Conservation (phyloP, 768 basidiomycete species). For the Boletus rubescentipes region DNA sequence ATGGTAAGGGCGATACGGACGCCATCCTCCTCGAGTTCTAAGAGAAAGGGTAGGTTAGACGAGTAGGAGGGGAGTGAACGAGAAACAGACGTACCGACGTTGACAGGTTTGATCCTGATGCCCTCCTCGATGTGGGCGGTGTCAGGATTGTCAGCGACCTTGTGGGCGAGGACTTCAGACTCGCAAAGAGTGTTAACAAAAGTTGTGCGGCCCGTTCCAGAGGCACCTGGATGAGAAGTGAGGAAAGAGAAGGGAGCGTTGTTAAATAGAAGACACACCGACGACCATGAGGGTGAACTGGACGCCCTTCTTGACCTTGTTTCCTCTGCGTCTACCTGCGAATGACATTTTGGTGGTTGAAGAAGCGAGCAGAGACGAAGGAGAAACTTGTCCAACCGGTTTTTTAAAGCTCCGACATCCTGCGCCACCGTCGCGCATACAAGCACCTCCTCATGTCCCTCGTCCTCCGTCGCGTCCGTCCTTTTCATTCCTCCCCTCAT, state of each 20-base stretch:
- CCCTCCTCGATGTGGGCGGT: conserved; percentile 93
- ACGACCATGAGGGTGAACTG: conserved; percentile 98
- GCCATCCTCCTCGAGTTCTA: conserved; percentile 98
- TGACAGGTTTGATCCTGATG: conserved; percentile 91
- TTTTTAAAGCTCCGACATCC: conserved; percentile 35
- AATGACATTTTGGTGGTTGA: conserved; percentile 65
- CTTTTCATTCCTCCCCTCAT: conserved; percentile 10
- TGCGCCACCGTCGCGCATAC: conserved; percentile 35
- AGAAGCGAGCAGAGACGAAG: conserved; percentile 32
- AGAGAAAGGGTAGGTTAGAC: background rate
- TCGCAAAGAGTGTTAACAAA: conserved; percentile 99
- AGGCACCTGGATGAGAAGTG: conserved; percentile 67
- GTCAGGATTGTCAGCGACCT: conserved; percentile 79
- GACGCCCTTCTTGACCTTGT: conserved; percentile 98
- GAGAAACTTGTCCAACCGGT: conserved; percentile 31
- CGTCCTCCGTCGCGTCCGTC: conserved; percentile 14
- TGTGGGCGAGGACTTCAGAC: conserved; percentile 87
- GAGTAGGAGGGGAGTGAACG: background rate
- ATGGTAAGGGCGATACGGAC: conserved; percentile 97
- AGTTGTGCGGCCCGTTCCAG: conserved; percentile 95
- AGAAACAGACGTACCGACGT: conserved; percentile 61
- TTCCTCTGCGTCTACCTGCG: conserved; percentile 81
- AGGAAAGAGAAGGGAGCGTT: background rate
- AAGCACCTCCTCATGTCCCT: conserved; percentile 11
- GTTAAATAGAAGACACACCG: conserved; percentile 54